Conservation (phyloP, 2,329 filamentous ascomycete species). For the Orbilia ellipsospora region DNA sequence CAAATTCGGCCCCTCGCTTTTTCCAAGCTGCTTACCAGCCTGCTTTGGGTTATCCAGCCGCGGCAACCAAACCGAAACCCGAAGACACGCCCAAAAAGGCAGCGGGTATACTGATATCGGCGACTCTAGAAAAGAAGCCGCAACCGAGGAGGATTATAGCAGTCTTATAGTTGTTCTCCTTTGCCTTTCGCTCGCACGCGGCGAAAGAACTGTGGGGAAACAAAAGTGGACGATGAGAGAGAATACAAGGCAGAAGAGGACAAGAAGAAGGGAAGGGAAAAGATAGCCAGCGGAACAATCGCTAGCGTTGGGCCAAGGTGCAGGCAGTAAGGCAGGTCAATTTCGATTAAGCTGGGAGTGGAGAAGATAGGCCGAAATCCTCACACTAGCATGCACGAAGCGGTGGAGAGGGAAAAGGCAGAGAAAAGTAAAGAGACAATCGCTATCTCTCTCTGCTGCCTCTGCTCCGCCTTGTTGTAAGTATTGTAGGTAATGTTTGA, state of each 20-base stretch:
- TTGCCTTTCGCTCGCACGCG: conserved; percentile 32
- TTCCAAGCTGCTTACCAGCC: conserved; percentile 1
- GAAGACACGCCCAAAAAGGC: conserved; percentile 1
- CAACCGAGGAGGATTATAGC: no score
- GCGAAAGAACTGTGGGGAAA: conserved; percentile 34
- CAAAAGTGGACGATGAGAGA: conserved; percentile 19
- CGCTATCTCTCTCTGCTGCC: conserved; percentile 19
- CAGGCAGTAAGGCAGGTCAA: conserved; percentile 13
- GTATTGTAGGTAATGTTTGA: neutral
- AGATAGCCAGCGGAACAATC: conserved; percentile 23
- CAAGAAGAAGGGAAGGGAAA: conserved; percentile 15
- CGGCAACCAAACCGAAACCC: conserved; percentile 26
- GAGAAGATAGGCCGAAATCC: conserved; percentile 36
- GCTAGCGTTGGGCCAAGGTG: conserved; percentile 29
- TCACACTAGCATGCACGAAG: conserved; percentile 6
- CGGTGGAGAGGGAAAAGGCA: no score
- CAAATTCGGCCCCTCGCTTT: conserved; percentile 25
- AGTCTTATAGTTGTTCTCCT: no score
- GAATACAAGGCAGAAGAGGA: neutral
- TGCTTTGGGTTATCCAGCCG: conserved; percentile 13
- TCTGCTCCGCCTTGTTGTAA: conserved; percentile 51
- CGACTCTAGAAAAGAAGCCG: no score
- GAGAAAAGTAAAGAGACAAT: no score
- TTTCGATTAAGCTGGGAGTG: conserved; percentile 31
- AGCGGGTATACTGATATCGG: no score